These are phyloP conservation scores for Eucalyptus marginata DNA, from an alignment of 345 rosid genomes.

Conservation along the genomic window DNA sequence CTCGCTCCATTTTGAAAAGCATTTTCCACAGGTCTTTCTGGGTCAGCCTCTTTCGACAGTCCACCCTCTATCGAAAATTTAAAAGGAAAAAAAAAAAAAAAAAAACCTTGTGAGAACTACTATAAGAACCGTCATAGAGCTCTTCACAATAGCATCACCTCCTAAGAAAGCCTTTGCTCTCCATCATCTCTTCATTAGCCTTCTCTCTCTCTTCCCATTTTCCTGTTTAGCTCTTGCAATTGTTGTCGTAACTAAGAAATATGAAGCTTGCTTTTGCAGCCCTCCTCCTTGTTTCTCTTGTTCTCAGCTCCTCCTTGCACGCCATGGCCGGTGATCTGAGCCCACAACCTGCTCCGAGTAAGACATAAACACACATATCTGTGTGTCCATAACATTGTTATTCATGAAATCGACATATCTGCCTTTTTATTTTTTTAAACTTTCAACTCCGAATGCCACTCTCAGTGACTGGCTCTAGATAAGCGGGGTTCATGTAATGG, in stretches of 20 bases:
- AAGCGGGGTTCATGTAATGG: neutral
- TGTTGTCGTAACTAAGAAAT: neutral
- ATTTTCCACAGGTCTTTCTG: neutral
- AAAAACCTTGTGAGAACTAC: neutral
- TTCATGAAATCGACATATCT: neutral
- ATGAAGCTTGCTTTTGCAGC: constrained; percentile 3
- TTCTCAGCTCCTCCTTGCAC: neutral
- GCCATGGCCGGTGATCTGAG: neutral
- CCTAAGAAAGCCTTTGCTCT: neutral
- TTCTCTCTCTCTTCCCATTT: neutral
- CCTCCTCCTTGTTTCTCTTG: neutral
- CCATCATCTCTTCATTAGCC: neutral
- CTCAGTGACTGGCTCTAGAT: neutral
- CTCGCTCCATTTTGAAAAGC: neutral
- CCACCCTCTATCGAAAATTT: neutral
- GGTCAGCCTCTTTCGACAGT: neutral
- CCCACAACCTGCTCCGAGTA: neutral
- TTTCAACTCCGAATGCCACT: neutral
- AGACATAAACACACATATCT: neutral
- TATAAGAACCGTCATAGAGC: neutral
- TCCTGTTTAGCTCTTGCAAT: neutral
- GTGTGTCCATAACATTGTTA: neutral
- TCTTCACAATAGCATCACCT: neutral
- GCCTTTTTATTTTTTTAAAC: accelerated
- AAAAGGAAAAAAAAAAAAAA: neutral